A percentile compares a stretch with the other conserved stretches of the same genome.
These are phyloP conservation scores for Eimeria nieschulzi DNA, from an alignment of 169 alveolate species.

Conservation along the genomic window DNA sequence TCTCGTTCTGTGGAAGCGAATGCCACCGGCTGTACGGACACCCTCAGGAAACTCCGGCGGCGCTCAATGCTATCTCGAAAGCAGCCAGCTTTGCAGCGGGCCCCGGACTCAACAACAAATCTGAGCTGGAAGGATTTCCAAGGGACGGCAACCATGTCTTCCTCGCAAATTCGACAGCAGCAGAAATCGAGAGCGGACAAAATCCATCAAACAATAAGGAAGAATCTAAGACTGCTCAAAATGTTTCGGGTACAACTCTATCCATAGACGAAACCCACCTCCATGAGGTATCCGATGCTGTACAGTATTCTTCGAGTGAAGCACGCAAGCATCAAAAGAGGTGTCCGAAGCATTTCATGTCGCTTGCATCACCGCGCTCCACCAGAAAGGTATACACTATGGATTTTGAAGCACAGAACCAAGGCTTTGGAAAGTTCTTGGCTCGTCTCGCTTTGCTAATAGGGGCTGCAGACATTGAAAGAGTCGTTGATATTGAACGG, in stretches of 20 bases:
- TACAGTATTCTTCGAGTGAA: too few relatives aligned
- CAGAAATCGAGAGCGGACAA: too few relatives aligned
- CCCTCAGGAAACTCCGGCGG: constrained; percentile 64
- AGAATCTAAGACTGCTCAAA: too few relatives aligned
- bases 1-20: constrained; percentile 49
- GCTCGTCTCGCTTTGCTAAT: constrained; percentile 56
- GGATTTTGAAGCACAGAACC: constrained; percentile 56
- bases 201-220: too few relatives aligned
- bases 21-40: constrained; percentile 69
- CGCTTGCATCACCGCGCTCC: constrained; percentile 32
- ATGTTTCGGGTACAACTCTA: too few relatives aligned
- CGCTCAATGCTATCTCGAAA: constrained; percentile 40
- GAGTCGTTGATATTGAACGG: constrained; percentile 46
- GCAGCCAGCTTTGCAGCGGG: constrained; percentile 32
- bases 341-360: constrained; percentile 46
- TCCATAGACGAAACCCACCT: too few relatives aligned
- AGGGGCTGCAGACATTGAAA: constrained; percentile 64
- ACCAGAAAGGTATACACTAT: constrained; percentile 36
- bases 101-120: too few relatives aligned
- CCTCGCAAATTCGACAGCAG: too few relatives aligned
- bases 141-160: too few relatives aligned
- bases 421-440: constrained; percentile 41
- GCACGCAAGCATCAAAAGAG: neutral
- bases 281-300: neutral
- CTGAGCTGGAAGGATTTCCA: too few relatives aligned